Percentiles rank a stretch among this genome's conserved stretches.
Evolutionary conservation across 768 basidiomycete species (phyloP).

Genomic region (Hysterangium stoloniferum): DNA sequence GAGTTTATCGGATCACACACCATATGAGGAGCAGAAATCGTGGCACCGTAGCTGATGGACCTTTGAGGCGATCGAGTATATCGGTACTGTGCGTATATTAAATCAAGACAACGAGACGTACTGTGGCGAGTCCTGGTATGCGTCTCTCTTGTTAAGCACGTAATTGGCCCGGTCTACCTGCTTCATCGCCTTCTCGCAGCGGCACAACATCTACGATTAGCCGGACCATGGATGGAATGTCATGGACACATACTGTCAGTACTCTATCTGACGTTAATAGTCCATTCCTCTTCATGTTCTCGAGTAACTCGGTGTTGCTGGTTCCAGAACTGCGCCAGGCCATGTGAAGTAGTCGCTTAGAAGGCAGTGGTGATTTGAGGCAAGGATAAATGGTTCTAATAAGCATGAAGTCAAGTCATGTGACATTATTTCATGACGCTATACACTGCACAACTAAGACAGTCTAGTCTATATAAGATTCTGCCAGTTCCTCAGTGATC

Average conservation of each 20-base stretch:
- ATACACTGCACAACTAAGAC: too few species aligned
- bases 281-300: conserved; percentile 47
- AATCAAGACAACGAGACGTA: conserved; percentile 23
- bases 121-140: conserved; percentile 31
- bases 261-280: conserved; percentile 54
- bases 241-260: conserved; percentile 36
- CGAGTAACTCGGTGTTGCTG: conserved; percentile 65
- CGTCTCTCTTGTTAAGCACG: conserved; percentile 30
- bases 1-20: conserved; percentile 25
- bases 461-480: too few species aligned
- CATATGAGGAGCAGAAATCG: conserved; percentile 98
- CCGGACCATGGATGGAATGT: conserved; percentile 1
- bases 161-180: conserved; percentile 66
- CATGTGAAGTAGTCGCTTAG: conserved; percentile 52
- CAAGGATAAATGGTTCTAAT: not conserved
- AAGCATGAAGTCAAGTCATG: not conserved
- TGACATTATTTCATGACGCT: too few species aligned
- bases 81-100: not conserved
- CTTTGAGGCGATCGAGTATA: conserved; percentile 27
- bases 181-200: conserved; percentile 54
- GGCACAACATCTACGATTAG: not conserved
- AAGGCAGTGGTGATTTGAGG: too few species aligned
- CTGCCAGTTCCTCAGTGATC: too few species aligned
- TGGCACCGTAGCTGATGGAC: conserved; percentile 75
- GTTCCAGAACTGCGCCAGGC: conserved; percentile 74